Evolutionary conservation across 2,329 filamentous ascomycete species (phyloP), one percentile per base, ranked within the genome.

Genomic region (Iodosphaeria phyllophila): DNA sequence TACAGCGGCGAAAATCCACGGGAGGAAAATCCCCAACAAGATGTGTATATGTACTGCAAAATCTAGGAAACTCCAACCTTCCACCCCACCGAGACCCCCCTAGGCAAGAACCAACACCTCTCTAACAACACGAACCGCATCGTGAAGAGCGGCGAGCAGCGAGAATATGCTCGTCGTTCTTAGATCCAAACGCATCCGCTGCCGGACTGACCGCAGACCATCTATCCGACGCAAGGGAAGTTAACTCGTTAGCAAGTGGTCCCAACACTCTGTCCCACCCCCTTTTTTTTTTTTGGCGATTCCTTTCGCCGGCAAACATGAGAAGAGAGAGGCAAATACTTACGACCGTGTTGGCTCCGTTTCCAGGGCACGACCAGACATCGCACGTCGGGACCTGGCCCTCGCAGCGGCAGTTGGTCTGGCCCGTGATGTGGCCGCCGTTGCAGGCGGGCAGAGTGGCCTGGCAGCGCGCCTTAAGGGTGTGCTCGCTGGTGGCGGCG

Each of bases 351-450:
- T 30, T 30, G 15, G 20, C 9, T 2, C 18, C 23, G 3, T 6
- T n/a, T 5, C 33, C 34, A 20, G 34, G 34, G 32, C 34, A 36
- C 3, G 28, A 16, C 33, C 30, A 35, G 22, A 36, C 23, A 25
- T 36, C 34, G 21, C 33, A 36, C 3, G 26, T 32, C 23, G 24
- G 27, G 16, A 26, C 25, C 30, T 38, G 35, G 16, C 35, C 35
- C 3, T 6, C n/a, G 35, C 35, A 38, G 22, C 35, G 35, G 30
- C 35, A 38, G 31, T 35, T 32, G 19, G 35, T 38, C 29, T 38
- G 35, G 7, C 33, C 35, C 11, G 23, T 22, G 29, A 37, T 27
- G 7, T 12, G 6, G 16, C 35, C 35, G 27, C 32, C 32, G 28
- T 25, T 28, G 35, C 35, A 36, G 24, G 35, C 35, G 8, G 35